These are phyloP conservation scores for Neodidymelliopsis sp. DNA, from an alignment of 2,329 filamentous ascomycete species.

Conservation along the genomic window DNA sequence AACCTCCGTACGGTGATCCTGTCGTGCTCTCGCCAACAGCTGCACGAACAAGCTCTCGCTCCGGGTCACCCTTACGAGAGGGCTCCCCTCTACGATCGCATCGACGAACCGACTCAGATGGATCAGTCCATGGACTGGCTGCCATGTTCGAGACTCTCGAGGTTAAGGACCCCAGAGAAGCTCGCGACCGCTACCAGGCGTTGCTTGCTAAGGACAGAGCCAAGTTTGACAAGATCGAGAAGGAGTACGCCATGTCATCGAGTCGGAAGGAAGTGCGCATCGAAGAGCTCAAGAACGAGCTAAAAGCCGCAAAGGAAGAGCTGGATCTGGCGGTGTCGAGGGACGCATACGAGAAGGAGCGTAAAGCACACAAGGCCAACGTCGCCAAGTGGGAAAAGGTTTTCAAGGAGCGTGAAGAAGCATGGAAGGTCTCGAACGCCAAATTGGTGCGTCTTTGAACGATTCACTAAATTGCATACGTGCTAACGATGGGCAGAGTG, in stretches of 20 bases:
- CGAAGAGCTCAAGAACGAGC: constrained; percentile 41
- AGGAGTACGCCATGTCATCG: constrained; percentile 70
- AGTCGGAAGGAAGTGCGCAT: constrained; percentile 39
- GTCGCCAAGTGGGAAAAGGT: constrained; percentile 44
- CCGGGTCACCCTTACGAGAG: constrained; percentile 52
- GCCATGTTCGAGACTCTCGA: constrained; percentile 76
- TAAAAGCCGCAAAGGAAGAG: constrained; percentile 31
- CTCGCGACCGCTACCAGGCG: constrained; percentile 53
- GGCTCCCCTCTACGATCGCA: constrained; percentile 35
- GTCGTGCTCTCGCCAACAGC: constrained; percentile 34
- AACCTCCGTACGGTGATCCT: constrained; percentile 40
- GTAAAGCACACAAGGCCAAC: constrained; percentile 40
- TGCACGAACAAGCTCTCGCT: constrained; percentile 18
- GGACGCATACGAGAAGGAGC: constrained; percentile 40
- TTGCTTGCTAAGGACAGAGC: constrained; percentile 55
- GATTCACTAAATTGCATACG: neutral
- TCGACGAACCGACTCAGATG: constrained; percentile 47
- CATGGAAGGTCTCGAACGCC: constrained; percentile 32
- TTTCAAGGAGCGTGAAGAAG: constrained; percentile 42
- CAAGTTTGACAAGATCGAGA: constrained; percentile 55
- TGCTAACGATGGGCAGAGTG: constrained; percentile 24
- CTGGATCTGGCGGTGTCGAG: constrained; percentile 34
- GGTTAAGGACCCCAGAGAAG: constrained; percentile 57
- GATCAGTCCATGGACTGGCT: constrained; percentile 59
- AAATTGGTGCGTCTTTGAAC: constrained; percentile 33